Percentiles rank a stretch among this genome's conserved stretches.
These are phyloP conservation scores for Sugiyamaella sp. DNA, from an alignment of 1,139 yeast species.

Conservation along the genomic window DNA sequence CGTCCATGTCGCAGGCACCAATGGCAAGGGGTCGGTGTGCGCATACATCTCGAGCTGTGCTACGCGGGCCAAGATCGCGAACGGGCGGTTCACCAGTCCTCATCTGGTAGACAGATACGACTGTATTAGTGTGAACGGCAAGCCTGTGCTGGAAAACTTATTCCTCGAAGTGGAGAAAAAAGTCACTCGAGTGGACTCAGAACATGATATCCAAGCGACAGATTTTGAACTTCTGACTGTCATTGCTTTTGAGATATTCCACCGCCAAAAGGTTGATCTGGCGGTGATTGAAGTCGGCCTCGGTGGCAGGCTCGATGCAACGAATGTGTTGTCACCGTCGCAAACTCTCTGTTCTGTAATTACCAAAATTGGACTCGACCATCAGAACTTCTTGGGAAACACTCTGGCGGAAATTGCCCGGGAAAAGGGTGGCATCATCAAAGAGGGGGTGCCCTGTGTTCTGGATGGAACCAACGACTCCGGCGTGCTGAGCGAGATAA, in stretches of 20 bases:
- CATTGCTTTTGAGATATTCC: conserved; percentile 77
- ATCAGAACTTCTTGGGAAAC: conserved; percentile 71
- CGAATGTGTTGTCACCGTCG: conserved; percentile 57
- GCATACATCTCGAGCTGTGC: conserved; percentile 72
- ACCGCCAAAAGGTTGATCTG: conserved; percentile 57
- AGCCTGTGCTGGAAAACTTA: conserved; percentile 51
- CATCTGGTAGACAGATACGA: conserved; percentile 76
- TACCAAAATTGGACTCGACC: conserved; percentile 85
- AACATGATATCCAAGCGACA: conserved; percentile 60
- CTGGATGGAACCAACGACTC: conserved; percentile 68
- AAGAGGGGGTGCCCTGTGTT: conserved; percentile 61
- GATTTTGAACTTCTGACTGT: conserved; percentile 87
- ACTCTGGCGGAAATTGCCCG: conserved; percentile 64
- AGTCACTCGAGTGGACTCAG: conserved; percentile 40
- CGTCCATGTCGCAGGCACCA: conserved; percentile 89
- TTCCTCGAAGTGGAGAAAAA: conserved; percentile 52
- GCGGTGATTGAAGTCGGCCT: conserved; percentile 90
- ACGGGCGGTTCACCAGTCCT: conserved; percentile 88
- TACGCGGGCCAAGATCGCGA: conserved; percentile 50
- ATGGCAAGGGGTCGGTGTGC: conserved; percentile 91
- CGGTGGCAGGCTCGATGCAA: conserved; percentile 88
- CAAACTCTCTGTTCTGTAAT: conserved; percentile 64
- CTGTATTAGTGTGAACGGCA: conserved; percentile 67
- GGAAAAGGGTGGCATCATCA: conserved; percentile 86
- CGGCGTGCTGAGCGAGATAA: conserved; percentile 52